phyloP scores from a whole-genome alignment of 805 yeast genomes.

The Vanderwaltozyma polyspora region DNA sequence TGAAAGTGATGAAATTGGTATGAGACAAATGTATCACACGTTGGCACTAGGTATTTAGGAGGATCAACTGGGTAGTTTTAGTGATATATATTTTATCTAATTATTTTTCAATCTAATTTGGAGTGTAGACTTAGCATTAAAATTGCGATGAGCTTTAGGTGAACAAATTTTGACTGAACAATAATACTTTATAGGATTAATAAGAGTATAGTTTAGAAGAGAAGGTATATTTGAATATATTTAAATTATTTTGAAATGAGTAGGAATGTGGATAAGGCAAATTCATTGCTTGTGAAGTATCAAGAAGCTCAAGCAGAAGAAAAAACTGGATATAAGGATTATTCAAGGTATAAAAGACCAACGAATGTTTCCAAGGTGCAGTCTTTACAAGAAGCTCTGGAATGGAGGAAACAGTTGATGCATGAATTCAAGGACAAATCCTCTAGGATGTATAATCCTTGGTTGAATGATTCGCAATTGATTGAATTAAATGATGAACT shows the following conservation, averaged over 20 bases:
- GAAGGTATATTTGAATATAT: too few species aligned
- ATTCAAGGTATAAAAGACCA: slow-evolving; percentile 50
- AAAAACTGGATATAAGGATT: slow-evolving; percentile 43
- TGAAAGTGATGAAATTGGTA: too few species aligned
- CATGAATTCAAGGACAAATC: slow-evolving; percentile 53
- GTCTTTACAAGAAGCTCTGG: slow-evolving; percentile 52
- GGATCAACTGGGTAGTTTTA: too few species aligned
- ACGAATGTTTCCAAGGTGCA: slow-evolving; percentile 42
- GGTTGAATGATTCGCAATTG: slow-evolving; percentile 48
- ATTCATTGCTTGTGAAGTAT: slow-evolving; percentile 54
- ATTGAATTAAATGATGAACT: slow-evolving; percentile 66
- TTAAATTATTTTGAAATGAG: slow-evolving; percentile 41
- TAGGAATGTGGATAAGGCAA: slow-evolving; percentile 65
- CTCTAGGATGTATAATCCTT: slow-evolving; percentile 51
- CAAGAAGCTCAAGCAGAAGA: slow-evolving; percentile 52
- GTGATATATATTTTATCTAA: too few species aligned
- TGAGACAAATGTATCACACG: too few species aligned
- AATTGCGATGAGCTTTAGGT: too few species aligned
- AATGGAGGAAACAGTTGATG: slow-evolving; percentile 52
- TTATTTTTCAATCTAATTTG: too few species aligned
- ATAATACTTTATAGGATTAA: too few species aligned
- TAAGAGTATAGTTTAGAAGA: too few species aligned
- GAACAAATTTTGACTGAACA: too few species aligned
- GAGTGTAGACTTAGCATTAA: too few species aligned
- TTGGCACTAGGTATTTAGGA: too few species aligned